Evolutionary conservation across 345 rosid species (phyloP), one percentile per base, ranked within the genome.

Genomic region (Excoecaria cochinchinensis): DNA sequence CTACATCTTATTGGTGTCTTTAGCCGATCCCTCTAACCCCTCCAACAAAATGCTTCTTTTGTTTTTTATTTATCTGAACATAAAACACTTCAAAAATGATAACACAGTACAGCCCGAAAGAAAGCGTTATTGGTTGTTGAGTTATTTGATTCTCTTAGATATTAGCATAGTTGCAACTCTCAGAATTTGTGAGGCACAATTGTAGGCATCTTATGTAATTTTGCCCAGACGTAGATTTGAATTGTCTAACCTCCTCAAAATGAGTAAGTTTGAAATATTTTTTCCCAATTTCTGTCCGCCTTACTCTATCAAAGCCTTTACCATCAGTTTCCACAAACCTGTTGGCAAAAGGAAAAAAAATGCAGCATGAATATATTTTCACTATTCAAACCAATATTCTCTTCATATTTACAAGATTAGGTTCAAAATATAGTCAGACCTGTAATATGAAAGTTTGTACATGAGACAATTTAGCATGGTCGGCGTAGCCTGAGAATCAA

Each of bases 271-370:
- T 93, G 78, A 95, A 89, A 84, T 91, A 9, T 80, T 95, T 93
- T 90, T 93, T 95, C 81, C 98, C 99, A 72, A 91, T 95, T 86
- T 95, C 98, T 64, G 98, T 90, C 38, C 82, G 88, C 80, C 99
- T 89, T 38, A 95, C 98, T 86, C 96, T 91, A 80, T 95, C 98
- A 74, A 69, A 95, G 56, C 81, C 99, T 82, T 89, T 91, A 16
- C 99, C 99, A 83, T 95, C 99, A 3, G 94, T 88, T 83, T 95
- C 99, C 64, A 93, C 98, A 85, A 95, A 95, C 86, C 99, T 95
- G 90, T 17, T 82, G 25, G 50, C 21, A 47, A 55, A 62, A 53
- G 81, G 25, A 55, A 21, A 22, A 55, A 62, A 65, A 46, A n/a
- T 50, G 25, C 24, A 60, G 53, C 12, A 22, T 25, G 61, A 71